Percentiles rank a stretch among this genome's conserved stretches.
Evolutionary conservation across 805 yeast species (phyloP).

Genomic region (Kuraishia ogatae): DNA sequence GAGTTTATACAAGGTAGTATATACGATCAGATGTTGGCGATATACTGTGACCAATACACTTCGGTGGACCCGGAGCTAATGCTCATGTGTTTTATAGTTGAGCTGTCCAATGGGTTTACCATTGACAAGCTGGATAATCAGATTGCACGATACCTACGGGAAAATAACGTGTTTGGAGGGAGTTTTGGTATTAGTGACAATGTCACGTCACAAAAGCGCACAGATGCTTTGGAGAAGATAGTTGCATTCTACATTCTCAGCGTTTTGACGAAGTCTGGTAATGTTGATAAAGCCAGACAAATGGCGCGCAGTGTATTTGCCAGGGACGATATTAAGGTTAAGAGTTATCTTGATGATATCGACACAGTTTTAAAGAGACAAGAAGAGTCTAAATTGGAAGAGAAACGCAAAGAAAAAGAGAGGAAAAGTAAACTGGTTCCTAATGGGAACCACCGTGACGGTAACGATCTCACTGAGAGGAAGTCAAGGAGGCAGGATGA

Average conservation of each 20-base stretch:
- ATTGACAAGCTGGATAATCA: conserved; percentile 13
- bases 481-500: conserved; percentile 1
- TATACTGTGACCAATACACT: conserved; percentile 7
- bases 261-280: background rate
- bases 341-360: background rate
- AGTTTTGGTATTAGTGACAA: conserved; percentile 1
- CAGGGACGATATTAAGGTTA: background rate
- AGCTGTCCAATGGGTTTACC: conserved; percentile 18
- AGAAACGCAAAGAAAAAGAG: conserved; percentile 7
- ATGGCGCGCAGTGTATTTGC: background rate
- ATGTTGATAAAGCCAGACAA: background rate
- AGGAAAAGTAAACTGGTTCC: conserved; percentile 1
- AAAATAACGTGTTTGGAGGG: conserved; percentile 7
- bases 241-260: conserved; percentile 1
- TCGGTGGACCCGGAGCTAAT: conserved; percentile 17
- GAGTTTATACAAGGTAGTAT: conserved; percentile 15
- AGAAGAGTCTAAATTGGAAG: conserved; percentile 14
- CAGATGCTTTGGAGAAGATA: background rate
- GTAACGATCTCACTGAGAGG: background rate
- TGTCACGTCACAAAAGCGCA: background rate
- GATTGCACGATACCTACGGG: conserved; percentile 13
- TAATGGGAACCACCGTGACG: background rate
- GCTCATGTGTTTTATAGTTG: conserved; percentile 22
- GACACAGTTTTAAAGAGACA: conserved; percentile 1
- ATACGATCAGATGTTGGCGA: conserved; percentile 10